phyloP scores from a whole-genome alignment of 2,329 filamentous ascomycete species.

The Hypoxylon sp. region DNA sequence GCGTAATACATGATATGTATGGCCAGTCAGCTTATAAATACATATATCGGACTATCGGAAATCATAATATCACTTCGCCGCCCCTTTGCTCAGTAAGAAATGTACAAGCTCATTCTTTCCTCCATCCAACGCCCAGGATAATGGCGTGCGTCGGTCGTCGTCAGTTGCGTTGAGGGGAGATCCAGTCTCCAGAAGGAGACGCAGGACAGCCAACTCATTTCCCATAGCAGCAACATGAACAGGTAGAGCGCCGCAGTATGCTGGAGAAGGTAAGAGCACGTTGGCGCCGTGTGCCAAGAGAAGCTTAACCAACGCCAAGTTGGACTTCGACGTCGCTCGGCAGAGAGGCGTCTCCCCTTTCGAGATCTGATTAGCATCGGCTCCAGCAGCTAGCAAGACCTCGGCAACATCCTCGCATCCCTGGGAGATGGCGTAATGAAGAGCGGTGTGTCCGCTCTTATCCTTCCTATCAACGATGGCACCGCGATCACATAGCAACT shows the following conservation, averaged over 20 bases:
- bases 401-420: conserved; percentile 35
- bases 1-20: no score
- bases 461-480: conserved; percentile 44
- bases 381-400: conserved; percentile 40
- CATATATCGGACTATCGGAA: no score
- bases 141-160: conserved; percentile 41
- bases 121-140: conserved; percentile 43
- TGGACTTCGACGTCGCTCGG: conserved; percentile 43
- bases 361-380: conserved; percentile 42
- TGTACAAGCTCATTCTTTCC: conserved; percentile 40
- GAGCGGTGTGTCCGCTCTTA: conserved; percentile 40
- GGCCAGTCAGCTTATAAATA: not conserved
- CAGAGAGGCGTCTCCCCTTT: conserved; percentile 46
- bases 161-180: conserved; percentile 41
- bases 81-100: conserved; percentile 42
- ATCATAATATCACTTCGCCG: conserved; percentile 21
- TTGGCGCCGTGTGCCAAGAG: conserved; percentile 40
- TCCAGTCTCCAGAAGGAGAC: conserved; percentile 36
- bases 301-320: conserved; percentile 35
- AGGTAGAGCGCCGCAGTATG: conserved; percentile 41
- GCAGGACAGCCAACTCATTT: conserved; percentile 34
- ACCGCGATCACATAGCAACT: conserved; percentile 41
- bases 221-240: conserved; percentile 46
- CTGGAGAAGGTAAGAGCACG: conserved; percentile 37
- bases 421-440: conserved; percentile 46